A percentile compares a stretch with the other conserved stretches of the same genome.
Conservation (phyloP, 192 early-diverging fungal species). For the Anaeromyces robustus region DNA sequence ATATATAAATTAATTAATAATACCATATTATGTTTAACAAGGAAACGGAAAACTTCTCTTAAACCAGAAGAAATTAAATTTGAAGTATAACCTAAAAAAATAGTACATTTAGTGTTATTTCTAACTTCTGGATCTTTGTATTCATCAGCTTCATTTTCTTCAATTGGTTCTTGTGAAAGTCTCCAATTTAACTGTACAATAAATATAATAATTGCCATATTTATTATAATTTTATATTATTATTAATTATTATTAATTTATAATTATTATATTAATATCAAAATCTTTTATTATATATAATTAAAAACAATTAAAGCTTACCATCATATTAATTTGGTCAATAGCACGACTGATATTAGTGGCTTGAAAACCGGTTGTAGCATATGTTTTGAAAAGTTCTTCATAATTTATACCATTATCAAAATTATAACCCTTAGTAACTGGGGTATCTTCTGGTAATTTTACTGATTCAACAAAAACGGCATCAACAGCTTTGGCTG, state of each 20-base stretch:
- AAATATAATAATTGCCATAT: not conserved
- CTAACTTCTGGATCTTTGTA: constrained; percentile 42
- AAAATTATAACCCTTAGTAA: constrained; percentile 76
- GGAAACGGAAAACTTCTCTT: constrained; percentile 75
- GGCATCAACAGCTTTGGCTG: constrained; percentile 9
- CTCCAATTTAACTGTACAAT: constrained; percentile 48
- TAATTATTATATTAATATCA: constrained; percentile 11
- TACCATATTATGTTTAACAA: constrained; percentile 74
- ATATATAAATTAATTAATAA: no score
- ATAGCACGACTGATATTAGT: constrained; percentile 75
- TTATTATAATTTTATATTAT: not conserved
- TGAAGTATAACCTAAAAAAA: constrained; percentile 95
- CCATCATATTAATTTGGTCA: constrained; percentile 84
- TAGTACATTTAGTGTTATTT: constrained; percentile 70
- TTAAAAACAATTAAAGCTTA: constrained; percentile 10
- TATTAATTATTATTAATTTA: not conserved
- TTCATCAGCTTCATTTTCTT: constrained; percentile 36
- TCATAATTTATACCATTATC: constrained; percentile 65
- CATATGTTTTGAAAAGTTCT: constrained; percentile 52
- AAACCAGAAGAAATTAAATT: constrained; percentile 92
- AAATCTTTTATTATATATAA: constrained; percentile 1
- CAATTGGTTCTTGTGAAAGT: constrained; percentile 70
- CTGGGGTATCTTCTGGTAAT: constrained; percentile 43
- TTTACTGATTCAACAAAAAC: constrained; percentile 39
- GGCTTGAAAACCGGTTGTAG: constrained; percentile 85